Conservation (phyloP, 371 early-diverging fungal species). For the Mortierella sp. region DNA sequence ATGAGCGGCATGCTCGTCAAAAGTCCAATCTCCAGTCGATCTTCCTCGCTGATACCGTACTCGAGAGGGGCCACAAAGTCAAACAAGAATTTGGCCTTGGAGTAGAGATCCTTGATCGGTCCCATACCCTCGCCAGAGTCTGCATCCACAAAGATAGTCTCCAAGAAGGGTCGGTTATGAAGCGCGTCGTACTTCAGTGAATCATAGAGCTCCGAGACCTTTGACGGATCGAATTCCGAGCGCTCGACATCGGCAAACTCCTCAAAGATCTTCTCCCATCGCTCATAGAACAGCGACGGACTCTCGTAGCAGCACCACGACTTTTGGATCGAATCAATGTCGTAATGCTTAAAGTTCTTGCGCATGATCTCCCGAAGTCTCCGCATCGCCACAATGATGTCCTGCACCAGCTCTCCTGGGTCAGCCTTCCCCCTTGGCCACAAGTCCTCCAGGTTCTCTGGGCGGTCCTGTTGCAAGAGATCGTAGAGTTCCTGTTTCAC, state of each 20-base stretch:
- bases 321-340: slow-evolving; percentile 70
- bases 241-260: slow-evolving; percentile 85
- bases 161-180: slow-evolving; percentile 91
- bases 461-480: slow-evolving; percentile 60
- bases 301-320: slow-evolving; percentile 89
- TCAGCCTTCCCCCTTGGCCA: slow-evolving; percentile 72
- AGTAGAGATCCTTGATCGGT: slow-evolving; percentile 77
- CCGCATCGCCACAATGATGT: slow-evolving; percentile 78
- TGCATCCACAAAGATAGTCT: slow-evolving; percentile 70
- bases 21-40: slow-evolving; percentile 92
- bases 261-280: slow-evolving; percentile 95
- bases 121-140: slow-evolving; percentile 37
- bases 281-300: slow-evolving; percentile 84
- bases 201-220: slow-evolving; percentile 95
- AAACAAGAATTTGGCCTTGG: slow-evolving; percentile 86
- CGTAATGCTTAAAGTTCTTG: slow-evolving; percentile 74
- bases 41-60: slow-evolving; percentile 87
- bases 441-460: slow-evolving; percentile 61
- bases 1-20: slow-evolving; percentile 84
- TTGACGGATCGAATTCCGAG: slow-evolving; percentile 83
- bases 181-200: slow-evolving; percentile 96
- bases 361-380: slow-evolving; percentile 82
- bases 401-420: slow-evolving; percentile 76
- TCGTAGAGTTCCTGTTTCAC: slow-evolving; percentile 82
- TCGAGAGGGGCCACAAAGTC: slow-evolving; percentile 95